These are phyloP conservation scores for Camellia granthamiana DNA, from an alignment of 148 eudicot genomes.

Conservation along the genomic window DNA sequence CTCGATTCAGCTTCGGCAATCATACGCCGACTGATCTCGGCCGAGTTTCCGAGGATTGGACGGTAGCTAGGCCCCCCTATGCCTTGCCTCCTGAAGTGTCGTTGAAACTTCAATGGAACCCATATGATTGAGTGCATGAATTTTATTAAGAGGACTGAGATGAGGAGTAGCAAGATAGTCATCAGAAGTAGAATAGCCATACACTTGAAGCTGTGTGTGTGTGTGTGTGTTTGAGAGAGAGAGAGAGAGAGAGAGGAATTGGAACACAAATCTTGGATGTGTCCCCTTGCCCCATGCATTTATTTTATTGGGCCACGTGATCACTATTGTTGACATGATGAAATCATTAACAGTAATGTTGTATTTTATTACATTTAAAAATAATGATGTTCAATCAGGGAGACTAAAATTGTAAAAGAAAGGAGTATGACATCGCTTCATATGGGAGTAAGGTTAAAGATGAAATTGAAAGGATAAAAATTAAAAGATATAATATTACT, in stretches of 20 bases:
- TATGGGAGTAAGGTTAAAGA: too few species aligned
- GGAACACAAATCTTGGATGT: background rate
- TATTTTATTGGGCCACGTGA: too few species aligned
- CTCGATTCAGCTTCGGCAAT: constrained; percentile 48
- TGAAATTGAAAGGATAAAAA: too few species aligned
- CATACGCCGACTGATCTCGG: constrained; percentile 45
- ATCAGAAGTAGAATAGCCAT: constrained; percentile 14
- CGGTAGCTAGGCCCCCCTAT: constrained; percentile 59
- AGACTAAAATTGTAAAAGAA: too few species aligned
- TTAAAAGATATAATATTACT: too few species aligned
- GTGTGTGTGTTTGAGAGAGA: background rate
- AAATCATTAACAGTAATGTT: too few species aligned
- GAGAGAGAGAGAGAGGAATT: background rate
- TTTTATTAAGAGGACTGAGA: constrained; percentile 21
- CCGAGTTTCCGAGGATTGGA: constrained; percentile 57
- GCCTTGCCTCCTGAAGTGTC: constrained; percentile 51
- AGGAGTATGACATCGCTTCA: too few species aligned
- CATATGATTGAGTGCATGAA: constrained; percentile 40
- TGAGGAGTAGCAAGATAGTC: background rate
- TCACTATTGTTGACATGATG: too few species aligned
- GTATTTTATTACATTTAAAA: too few species aligned
- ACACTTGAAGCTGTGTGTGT: background rate
- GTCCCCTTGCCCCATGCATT: too few species aligned
- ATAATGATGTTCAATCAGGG: too few species aligned
- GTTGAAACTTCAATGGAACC: constrained; percentile 48